A percentile compares a stretch with the other conserved stretches of the same genome.
These are phyloP conservation scores for Datisca glomerata DNA, from an alignment of 306 rosid genomes.

Conservation along the genomic window DNA sequence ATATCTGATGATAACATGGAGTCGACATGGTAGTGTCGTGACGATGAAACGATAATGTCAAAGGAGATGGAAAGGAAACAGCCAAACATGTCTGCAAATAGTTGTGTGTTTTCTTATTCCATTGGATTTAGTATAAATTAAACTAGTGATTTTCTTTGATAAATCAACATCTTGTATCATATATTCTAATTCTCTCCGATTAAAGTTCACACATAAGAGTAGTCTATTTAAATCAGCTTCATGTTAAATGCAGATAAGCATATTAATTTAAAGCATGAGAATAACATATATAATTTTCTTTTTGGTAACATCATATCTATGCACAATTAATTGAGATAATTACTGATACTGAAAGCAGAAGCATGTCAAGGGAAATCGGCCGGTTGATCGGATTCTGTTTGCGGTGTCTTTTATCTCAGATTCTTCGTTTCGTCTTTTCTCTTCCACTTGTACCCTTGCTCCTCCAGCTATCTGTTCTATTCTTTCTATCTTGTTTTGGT, in stretches of 20 bases:
- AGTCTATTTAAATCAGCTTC: slow-evolving; percentile 6
- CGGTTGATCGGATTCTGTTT: slow-evolving; percentile 26
- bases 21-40: too few relatives aligned
- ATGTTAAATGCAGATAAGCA: neutral
- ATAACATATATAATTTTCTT: too few relatives aligned
- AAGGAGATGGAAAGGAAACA: neutral
- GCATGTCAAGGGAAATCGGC: slow-evolving; percentile 31
- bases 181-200: neutral
- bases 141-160: neutral
- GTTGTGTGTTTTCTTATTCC: too few relatives aligned
- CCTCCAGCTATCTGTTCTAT: slow-evolving; percentile 39
- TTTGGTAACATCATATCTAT: too few relatives aligned
- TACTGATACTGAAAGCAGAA: slow-evolving; percentile 47
- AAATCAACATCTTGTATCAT: slow-evolving; percentile 3
- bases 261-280: too few relatives aligned
- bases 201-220: too few relatives aligned
- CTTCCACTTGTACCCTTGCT: slow-evolving; percentile 46
- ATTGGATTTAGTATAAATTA: too few relatives aligned
- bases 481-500: slow-evolving; percentile 34
- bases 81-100: too few relatives aligned
- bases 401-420: slow-evolving; percentile 30
- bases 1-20: too few relatives aligned
- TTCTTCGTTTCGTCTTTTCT: slow-evolving; percentile 38
- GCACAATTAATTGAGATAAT: slow-evolving; percentile 1
- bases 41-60: neutral